Conservation (phyloP, 306 rosid species). For the Citrullus mucosospermus region DNA sequence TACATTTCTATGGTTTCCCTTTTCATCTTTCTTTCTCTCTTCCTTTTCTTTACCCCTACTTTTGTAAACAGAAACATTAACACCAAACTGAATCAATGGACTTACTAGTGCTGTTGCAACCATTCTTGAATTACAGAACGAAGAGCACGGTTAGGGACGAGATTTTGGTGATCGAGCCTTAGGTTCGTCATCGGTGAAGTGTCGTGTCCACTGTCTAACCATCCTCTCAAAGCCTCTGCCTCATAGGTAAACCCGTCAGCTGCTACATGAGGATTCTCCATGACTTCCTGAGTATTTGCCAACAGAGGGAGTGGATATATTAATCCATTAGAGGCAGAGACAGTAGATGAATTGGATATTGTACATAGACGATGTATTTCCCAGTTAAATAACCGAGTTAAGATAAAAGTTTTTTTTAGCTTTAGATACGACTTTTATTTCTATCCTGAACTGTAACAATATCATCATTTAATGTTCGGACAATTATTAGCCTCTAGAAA, state of each 20-base stretch:
- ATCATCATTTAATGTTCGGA: not conserved
- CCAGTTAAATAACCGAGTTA: not conserved
- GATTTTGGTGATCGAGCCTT: slow-evolving; percentile 39
- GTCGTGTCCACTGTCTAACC: slow-evolving; percentile 66
- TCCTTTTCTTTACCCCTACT: not conserved
- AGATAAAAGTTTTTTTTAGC: not conserved
- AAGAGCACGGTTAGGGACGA: slow-evolving; percentile 63
- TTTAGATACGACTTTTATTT: not conserved
- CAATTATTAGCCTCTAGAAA: not conserved
- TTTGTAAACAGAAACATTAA: not conserved
- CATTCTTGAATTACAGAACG: slow-evolving; percentile 74
- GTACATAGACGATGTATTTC: not conserved
- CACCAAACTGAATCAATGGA: not conserved
- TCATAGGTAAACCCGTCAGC: slow-evolving; percentile 81
- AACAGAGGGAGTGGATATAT: not conserved
- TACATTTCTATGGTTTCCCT: not conserved
- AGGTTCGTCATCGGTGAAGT: slow-evolving; percentile 67
- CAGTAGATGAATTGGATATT: not conserved
- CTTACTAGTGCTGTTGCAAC: slow-evolving; percentile 33
- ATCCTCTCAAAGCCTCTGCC: slow-evolving; percentile 59
- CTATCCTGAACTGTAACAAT: not conserved
- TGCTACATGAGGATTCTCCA: slow-evolving; percentile 81
- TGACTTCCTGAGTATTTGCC: slow-evolving; percentile 57
- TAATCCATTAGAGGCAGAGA: too few relatives aligned
- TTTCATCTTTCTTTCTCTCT: not conserved